These are phyloP conservation scores for Prunus davidiana DNA, from an alignment of 306 rosid species.

Conservation along the genomic window DNA sequence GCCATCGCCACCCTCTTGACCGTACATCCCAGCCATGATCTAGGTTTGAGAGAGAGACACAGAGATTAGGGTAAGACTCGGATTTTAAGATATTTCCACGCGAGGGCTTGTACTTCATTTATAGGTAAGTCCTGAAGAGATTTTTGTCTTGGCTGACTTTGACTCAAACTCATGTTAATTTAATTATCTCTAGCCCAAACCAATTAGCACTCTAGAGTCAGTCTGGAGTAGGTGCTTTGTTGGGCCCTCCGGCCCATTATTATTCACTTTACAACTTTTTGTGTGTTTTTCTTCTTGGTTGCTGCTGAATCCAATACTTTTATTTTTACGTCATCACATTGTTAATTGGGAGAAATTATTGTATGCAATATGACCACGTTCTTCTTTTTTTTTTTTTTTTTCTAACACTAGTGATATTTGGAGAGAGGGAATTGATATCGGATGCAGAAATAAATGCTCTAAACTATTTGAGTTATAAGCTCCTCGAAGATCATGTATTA, in stretches of 20 bases:
- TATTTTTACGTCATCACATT: too few relatives aligned
- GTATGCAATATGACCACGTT: too few relatives aligned
- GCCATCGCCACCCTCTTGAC: conserved; percentile 76
- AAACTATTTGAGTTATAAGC: too few relatives aligned
- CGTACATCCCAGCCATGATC: conserved; percentile 86
- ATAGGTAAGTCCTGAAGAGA: neutral
- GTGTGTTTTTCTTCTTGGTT: neutral
- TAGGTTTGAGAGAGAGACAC: conserved; percentile 38
- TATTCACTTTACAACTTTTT: neutral
- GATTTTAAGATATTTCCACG: neutral
- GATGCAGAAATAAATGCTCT: too few relatives aligned
- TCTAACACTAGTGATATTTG: too few relatives aligned
- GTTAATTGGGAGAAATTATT: too few relatives aligned
- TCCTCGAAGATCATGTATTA: too few relatives aligned
- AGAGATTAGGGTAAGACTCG: conserved; percentile 24
- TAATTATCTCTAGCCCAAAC: neutral
- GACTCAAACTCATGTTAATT: neutral
- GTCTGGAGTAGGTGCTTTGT: neutral
- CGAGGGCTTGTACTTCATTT: neutral
- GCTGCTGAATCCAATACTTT: neutral
- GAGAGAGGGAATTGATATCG: too few relatives aligned
- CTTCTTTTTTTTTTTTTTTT: too few relatives aligned
- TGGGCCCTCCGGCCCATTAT: neutral
- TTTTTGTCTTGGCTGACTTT: neutral
- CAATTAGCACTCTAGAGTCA: neutral